Conservation (phyloP, 495 filamentous ascomycete species). For the Ramalina peruviana region DNA sequence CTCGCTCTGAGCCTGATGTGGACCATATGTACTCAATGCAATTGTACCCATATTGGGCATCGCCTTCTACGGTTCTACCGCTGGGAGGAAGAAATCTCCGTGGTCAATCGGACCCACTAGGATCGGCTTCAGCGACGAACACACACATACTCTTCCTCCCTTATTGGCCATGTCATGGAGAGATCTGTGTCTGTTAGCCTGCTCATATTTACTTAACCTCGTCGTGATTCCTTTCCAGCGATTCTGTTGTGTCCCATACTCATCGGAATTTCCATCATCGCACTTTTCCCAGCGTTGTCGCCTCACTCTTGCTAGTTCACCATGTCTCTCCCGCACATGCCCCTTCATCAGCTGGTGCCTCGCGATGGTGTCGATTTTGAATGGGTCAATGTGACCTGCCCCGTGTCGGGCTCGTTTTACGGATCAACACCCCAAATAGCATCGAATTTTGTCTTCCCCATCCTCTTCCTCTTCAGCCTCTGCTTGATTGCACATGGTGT, state of each 20-base stretch:
- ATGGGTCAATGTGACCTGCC: constrained; percentile 24
- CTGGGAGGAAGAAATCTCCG: too few relatives aligned
- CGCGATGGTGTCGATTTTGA: constrained; percentile 1
- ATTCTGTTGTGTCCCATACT: neutral
- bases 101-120: too few relatives aligned
- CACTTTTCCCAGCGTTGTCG: neutral
- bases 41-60: too few relatives aligned
- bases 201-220: too few relatives aligned
- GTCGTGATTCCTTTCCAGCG: too few relatives aligned
- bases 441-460: constrained; percentile 45
- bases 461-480: constrained; percentile 40
- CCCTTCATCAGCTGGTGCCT: neutral
- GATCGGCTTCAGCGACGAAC: too few relatives aligned
- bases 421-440: constrained; percentile 52
- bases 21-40: too few relatives aligned
- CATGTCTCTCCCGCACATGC: neutral
- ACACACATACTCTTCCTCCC: too few relatives aligned
- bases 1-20: too few relatives aligned
- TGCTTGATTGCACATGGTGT: constrained; percentile 30
- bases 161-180: too few relatives aligned
- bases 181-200: too few relatives aligned
- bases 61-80: too few relatives aligned
- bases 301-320: neutral
- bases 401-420: constrained; percentile 23
- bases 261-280: neutral